These are phyloP conservation scores for Piloderma croceum DNA, from an alignment of 768 basidiomycete genomes.

Conservation along the genomic window DNA sequence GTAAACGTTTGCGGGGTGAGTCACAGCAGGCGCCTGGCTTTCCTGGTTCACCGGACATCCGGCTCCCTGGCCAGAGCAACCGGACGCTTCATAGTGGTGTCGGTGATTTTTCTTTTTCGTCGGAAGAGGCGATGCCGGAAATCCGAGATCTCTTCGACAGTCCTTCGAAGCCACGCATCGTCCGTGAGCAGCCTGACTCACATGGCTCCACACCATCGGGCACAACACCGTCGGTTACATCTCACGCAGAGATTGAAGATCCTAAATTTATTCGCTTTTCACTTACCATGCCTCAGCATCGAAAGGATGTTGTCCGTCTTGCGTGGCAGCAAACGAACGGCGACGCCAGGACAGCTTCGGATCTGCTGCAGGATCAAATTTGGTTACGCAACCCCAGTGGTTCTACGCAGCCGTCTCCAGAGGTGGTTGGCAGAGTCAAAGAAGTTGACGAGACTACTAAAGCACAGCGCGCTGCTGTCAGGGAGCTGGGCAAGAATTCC, in stretches of 20 bases:
- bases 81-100: conserved; percentile 30
- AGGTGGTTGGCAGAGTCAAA: conserved; percentile 55
- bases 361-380: conserved; percentile 47
- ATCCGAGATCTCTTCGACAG: conserved; percentile 23
- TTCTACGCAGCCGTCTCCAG: conserved; percentile 20
- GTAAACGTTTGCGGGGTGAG: conserved; percentile 36
- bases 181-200: too few species aligned
- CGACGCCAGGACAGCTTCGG: conserved; percentile 56
- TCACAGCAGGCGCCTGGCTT: conserved; percentile 29
- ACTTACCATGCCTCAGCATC: conserved; percentile 54
- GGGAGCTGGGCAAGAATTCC: conserved; percentile 78
- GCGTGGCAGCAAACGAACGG: conserved; percentile 63
- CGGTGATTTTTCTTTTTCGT: conserved; percentile 50
- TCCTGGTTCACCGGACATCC: conserved; percentile 57
- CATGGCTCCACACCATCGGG: too few species aligned
- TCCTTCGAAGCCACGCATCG: conserved; percentile 39
- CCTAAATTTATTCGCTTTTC: conserved; percentile 51
- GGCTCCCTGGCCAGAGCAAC: conserved; percentile 47
- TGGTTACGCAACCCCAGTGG: conserved; percentile 42
- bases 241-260: too few species aligned
- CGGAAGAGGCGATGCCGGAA: conserved; percentile 65
- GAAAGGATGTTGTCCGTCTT: conserved; percentile 41
- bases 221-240: conserved; percentile 24
- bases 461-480: conserved; percentile 57
- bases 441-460: conserved; percentile 72